Percentiles rank a stretch among this genome's conserved stretches.
phyloP scores from a whole-genome alignment of 202 grass and related monocot genomes.

The Zoysia matrella region DNA sequence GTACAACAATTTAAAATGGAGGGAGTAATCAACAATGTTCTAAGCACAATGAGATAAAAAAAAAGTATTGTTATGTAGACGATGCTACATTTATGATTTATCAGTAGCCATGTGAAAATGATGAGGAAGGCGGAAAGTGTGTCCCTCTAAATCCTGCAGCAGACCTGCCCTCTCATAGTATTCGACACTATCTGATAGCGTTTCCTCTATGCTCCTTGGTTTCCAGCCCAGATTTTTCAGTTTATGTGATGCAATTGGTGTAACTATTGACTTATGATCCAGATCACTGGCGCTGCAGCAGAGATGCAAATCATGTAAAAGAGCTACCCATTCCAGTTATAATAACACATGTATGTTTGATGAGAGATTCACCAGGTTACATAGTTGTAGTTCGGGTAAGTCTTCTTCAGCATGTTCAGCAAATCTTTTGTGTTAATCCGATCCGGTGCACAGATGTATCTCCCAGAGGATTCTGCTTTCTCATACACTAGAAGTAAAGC shows the following conservation, averaged over 20 bases:
- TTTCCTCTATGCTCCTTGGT: slow-evolving; percentile 42
- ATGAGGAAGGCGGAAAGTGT: slow-evolving; percentile 25
- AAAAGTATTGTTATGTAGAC: neutral
- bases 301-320: slow-evolving; percentile 7
- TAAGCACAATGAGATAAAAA: neutral
- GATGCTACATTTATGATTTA: slow-evolving; percentile 27
- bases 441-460: slow-evolving; percentile 37
- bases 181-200: slow-evolving; percentile 28
- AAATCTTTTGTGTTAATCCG: slow-evolving; percentile 1
- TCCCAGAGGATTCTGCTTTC: slow-evolving; percentile 28
- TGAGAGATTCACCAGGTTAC: slow-evolving; percentile 25
- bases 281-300: slow-evolving; percentile 43
- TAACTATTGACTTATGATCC: slow-evolving; percentile 7
- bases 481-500: slow-evolving; percentile 49
- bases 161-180: slow-evolving; percentile 43
- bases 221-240: slow-evolving; percentile 53
- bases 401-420: slow-evolving; percentile 38
- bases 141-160: slow-evolving; percentile 31
- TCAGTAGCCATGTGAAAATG: slow-evolving; percentile 19
- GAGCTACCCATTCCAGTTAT: neutral
- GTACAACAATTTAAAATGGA: no score
- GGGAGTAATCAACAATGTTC: neutral
- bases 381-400: slow-evolving; percentile 39
- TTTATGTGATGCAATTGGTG: slow-evolving; percentile 37
- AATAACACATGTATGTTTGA: neutral